These are phyloP conservation scores for Saturnispora serradocipensis DNA, from an alignment of 805 yeast species.

Conservation along the genomic window DNA sequence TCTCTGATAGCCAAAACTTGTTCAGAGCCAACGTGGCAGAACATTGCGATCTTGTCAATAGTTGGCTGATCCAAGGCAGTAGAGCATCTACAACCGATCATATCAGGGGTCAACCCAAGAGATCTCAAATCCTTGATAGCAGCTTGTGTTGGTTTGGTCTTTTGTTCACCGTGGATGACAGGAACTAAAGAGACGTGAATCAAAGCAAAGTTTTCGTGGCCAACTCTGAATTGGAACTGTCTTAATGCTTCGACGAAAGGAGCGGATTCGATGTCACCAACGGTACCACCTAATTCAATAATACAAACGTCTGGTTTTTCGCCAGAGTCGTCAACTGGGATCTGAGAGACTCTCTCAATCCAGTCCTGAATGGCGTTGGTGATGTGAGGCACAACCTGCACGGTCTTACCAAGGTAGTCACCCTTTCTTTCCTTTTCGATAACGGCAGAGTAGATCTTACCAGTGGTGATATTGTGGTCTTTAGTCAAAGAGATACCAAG, in stretches of 20 bases:
- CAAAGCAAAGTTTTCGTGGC: conserved; percentile 85
- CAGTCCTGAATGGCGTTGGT: conserved; percentile 98
- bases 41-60: conserved; percentile 96
- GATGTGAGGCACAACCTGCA: conserved; percentile 96
- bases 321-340: conserved; percentile 88
- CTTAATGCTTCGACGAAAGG: conserved; percentile 98
- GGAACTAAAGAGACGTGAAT: conserved; percentile 97
- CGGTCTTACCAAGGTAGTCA: conserved; percentile 97
- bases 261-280: conserved; percentile 97
- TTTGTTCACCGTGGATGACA: conserved; percentile 97
- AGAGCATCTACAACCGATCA: conserved; percentile 96
- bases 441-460: conserved; percentile 90
- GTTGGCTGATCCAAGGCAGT: conserved; percentile 73
- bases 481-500: conserved; percentile 84
- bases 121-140: conserved; percentile 96
- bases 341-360: conserved; percentile 86
- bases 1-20: conserved; percentile 97
- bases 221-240: conserved; percentile 97
- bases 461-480: conserved; percentile 97
- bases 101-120: conserved; percentile 88
- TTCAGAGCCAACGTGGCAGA: conserved; percentile 97
- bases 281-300: conserved; percentile 97
- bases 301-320: conserved; percentile 93
- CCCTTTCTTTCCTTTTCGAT: conserved; percentile 94
- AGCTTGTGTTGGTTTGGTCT: conserved; percentile 99